Conservation (phyloP, 1,284 basidiomycete genomes). For the Xerocomus nothofagi region DNA sequence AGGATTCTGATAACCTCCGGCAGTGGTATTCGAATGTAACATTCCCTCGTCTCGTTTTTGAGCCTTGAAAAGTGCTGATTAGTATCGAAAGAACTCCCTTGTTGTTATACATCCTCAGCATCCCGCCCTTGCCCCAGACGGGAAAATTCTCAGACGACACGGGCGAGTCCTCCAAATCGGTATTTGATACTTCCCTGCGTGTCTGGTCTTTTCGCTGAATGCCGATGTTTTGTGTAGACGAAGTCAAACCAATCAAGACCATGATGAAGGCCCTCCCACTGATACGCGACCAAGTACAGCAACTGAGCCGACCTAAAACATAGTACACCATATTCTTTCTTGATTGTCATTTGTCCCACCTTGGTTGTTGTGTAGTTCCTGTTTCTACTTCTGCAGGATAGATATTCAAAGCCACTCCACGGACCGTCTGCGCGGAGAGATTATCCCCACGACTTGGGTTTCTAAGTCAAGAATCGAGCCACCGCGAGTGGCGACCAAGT, state of each 20-base stretch:
- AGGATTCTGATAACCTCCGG: constrained; percentile 49
- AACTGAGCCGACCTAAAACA: constrained; percentile 19
- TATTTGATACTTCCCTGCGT: constrained; percentile 28
- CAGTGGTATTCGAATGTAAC: constrained; percentile 66
- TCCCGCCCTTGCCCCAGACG: constrained; percentile 46
- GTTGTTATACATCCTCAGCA: constrained; percentile 63
- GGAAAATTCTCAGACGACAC: constrained; percentile 58
- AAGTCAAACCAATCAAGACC: constrained; percentile 60
- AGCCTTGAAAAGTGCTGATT: constrained; percentile 1
- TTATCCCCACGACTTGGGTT: constrained; percentile 49
- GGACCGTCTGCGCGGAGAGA: constrained; percentile 38
- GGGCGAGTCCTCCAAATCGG: constrained; percentile 59
- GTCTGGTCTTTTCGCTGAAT: not conserved
- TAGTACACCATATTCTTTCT: constrained; percentile 11
- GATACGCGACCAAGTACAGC: constrained; percentile 53
- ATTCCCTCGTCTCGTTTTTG: not conserved
- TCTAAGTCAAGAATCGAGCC: constrained; percentile 41
- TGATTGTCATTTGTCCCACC: constrained; percentile 1
- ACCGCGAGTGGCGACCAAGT: constrained; percentile 53
- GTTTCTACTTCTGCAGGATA: constrained; percentile 3
- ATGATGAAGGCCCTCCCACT: constrained; percentile 60
- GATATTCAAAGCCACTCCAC: constrained; percentile 32
- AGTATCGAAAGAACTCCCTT: constrained; percentile 55
- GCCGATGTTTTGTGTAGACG: constrained; percentile 42
- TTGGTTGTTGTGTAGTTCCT: constrained; percentile 11